Evolutionary conservation across 2,329 filamentous ascomycete genomes (phyloP).

Genomic region (Trichocomaceae sp.): DNA sequence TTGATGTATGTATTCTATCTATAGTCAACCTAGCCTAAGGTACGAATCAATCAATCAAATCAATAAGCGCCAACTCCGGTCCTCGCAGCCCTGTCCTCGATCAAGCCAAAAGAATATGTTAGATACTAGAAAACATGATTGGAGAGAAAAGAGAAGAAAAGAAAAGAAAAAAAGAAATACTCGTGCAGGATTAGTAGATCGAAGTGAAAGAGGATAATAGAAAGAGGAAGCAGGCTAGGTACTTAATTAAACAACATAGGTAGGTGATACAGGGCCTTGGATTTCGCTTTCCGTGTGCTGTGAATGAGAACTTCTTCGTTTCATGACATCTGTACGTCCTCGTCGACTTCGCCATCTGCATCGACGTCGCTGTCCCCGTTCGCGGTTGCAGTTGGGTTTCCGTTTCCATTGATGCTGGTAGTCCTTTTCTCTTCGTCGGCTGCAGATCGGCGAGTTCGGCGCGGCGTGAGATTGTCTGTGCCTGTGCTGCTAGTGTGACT

Average conservation of each 20-base stretch:
- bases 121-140: background rate
- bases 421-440: slow-evolving; percentile 5
- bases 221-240: background rate
- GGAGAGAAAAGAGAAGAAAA: background rate
- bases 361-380: slow-evolving; percentile 5
- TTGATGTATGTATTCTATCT: too few relatives aligned
- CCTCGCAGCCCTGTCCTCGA: background rate
- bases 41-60: background rate
- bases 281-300: background rate
- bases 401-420: background rate
- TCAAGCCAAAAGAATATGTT: background rate
- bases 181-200: background rate
- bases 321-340: slow-evolving; percentile 4
- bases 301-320: background rate
- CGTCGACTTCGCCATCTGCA: slow-evolving; percentile 11
- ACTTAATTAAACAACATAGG: background rate
- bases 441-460: slow-evolving; percentile 7
- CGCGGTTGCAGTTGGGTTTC: too few relatives aligned
- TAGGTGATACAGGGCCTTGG: background rate
- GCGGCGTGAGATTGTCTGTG: slow-evolving; percentile 1
- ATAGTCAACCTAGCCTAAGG: background rate
- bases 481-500: background rate
- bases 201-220: background rate
- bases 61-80: background rate
- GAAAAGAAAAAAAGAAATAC: background rate